A percentile compares a stretch with the other conserved stretches of the same genome.
phyloP scores from a whole-genome alignment of 345 rosid species.

The Draba incana region DNA sequence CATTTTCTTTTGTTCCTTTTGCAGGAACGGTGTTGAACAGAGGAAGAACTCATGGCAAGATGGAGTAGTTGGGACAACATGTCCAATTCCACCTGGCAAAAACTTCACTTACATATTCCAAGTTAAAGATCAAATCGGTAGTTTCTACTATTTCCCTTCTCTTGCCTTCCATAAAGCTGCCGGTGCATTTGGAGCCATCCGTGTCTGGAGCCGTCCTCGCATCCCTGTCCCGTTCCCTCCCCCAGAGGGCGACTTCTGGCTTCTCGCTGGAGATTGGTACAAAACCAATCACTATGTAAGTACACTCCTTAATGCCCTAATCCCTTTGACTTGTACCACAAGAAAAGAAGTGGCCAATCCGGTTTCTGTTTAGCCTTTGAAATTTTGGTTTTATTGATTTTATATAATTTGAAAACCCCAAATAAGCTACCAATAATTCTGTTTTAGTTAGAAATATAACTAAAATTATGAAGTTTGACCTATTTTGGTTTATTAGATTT shows the following conservation, averaged over 20 bases:
- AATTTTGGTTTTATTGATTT: not conserved
- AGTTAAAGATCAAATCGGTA: slow-evolving; percentile 93
- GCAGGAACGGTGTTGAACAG: slow-evolving; percentile 89
- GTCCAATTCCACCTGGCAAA: slow-evolving; percentile 86
- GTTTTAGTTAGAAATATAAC: too few relatives aligned
- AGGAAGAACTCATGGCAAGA: slow-evolving; percentile 90
- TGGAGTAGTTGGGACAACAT: slow-evolving; percentile 84
- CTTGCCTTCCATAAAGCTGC: slow-evolving; percentile 91
- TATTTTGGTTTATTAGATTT: not conserved
- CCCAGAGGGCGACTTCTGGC: slow-evolving; percentile 70
- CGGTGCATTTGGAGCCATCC: slow-evolving; percentile 82
- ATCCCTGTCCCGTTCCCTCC: slow-evolving; percentile 85
- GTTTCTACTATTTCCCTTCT: slow-evolving; percentile 87
- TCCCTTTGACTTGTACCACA: slow-evolving; percentile 2
- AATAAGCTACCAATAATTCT: not conserved
- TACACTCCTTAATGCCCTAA: not conserved
- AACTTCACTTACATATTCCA: slow-evolving; percentile 83
- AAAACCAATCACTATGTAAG: slow-evolving; percentile 73
- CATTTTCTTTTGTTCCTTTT: not conserved
- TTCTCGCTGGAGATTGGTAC: slow-evolving; percentile 94
- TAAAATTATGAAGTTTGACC: too few relatives aligned
- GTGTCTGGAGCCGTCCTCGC: slow-evolving; percentile 80
- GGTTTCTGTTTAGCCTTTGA: not conserved
- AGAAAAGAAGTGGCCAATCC: not conserved
- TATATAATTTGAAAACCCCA: not conserved